Conservation (phyloP, 2,329 filamentous ascomycete genomes). For the Penicillium nordicum region DNA sequence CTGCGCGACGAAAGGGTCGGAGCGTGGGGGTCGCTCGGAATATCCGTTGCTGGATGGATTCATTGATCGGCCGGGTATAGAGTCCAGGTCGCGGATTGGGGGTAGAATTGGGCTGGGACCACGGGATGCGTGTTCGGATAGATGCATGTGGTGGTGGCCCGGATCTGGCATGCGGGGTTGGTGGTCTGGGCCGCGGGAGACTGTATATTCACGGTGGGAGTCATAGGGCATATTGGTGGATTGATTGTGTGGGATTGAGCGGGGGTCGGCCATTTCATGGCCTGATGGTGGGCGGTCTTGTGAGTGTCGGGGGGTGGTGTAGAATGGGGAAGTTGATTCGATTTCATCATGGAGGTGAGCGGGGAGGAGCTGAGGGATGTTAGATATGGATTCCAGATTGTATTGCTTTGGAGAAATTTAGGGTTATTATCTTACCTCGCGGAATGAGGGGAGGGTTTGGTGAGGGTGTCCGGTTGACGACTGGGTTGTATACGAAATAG, state of each 20-base stretch:
- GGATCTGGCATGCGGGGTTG: conserved; percentile 21
- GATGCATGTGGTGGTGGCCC: conserved; percentile 18
- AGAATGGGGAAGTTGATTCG: conserved; percentile 36
- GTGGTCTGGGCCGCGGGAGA: conserved; percentile 16
- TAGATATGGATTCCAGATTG: conserved; percentile 1
- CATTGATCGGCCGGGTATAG: conserved; percentile 30
- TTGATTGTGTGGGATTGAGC: conserved; percentile 25
- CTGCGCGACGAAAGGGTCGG: conserved; percentile 25
- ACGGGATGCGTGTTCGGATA: conserved; percentile 26
- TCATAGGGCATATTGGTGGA: conserved; percentile 23
- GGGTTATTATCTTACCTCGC: conserved; percentile 32
- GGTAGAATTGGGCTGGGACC: conserved; percentile 39
- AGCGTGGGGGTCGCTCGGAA: conserved; percentile 26
- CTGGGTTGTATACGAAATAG: conserved; percentile 38
- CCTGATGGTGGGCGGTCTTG: conserved; percentile 31
- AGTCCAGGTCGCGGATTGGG: conserved; percentile 36
- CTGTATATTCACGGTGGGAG: conserved; percentile 27
- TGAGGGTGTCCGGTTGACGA: conserved; percentile 28
- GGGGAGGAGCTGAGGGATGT: conserved; percentile 34
- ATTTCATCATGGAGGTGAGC: conserved; percentile 43
- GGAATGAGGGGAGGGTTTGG: conserved; percentile 38
- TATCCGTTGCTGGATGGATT: conserved; percentile 21
- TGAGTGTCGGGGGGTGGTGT: conserved; percentile 27
- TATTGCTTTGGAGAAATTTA: background rate
- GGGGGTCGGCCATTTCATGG: conserved; percentile 31